Base-by-base conservation (phyloP, 2,329 filamentous ascomycete genomes). In the Chaetomium globosum region DNA sequence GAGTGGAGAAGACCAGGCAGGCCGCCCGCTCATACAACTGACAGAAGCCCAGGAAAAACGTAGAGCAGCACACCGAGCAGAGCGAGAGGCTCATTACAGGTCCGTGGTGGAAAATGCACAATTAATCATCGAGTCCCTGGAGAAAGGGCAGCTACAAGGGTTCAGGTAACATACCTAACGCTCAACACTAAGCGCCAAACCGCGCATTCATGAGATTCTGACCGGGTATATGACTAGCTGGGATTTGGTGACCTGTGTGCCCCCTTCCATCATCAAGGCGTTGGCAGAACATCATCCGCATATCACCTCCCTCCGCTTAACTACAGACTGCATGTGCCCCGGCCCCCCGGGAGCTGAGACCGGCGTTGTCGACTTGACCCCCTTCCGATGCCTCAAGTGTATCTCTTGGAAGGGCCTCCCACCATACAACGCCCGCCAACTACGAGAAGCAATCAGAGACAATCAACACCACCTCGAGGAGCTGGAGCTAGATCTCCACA, bases 181-280 rank as follows among this genome's bases (percentile, higher is more conserved):
- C 23, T 7, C 21, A 4, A 13, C 4, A n/a, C 13, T 10, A 53
- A 9, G 23, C 13, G 13, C 21, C 26, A 26, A 26, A 26, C 26
- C 26, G 4, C 26, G 26, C 4, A 26, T 2, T 26, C 2, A 26
- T 26, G 26, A 4, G 26, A 26, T 26, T 26, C 26, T 53, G 13
- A 39, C 12, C 12, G 12, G 33, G 13, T 19, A 26, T 26, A 51
- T 53, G 7, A 19, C 12, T 30, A 53, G 49, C 31, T 61, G 49
- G 59, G 59, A 53, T 13, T 13, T 61, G 6, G 31, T 7, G 3
- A 51, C 59, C 31, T 61, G 59, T 16, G 48, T 46, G 8, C 33
- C 59, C 8, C 31, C 59, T 26, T 16, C 36, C 8, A 6, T 60
- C 1, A 28, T 60, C 30, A 6, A 43, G 13, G 21, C 21, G 9